phyloP scores from a whole-genome alignment of 495 filamentous ascomycete species.

The Lophiotrema nucula region DNA sequence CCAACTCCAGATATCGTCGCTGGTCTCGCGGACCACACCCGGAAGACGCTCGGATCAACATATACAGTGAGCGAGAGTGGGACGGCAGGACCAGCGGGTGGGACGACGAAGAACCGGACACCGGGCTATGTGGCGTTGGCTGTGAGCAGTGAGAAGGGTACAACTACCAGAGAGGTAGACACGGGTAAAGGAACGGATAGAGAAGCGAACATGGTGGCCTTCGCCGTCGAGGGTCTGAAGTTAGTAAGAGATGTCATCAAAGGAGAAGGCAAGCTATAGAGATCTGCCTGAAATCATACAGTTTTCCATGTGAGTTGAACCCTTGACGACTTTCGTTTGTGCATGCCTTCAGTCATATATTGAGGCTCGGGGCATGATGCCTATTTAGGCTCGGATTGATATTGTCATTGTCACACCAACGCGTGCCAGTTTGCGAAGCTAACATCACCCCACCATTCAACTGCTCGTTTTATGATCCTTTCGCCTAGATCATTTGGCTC shows the following conservation, averaged over 20 bases:
- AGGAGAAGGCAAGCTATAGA: conserved; percentile 39
- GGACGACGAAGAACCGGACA: conserved; percentile 54
- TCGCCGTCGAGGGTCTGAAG: conserved; percentile 56
- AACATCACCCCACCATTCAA: too few species aligned
- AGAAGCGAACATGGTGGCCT: conserved; percentile 60
- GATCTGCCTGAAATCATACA: too few species aligned
- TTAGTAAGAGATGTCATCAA: conserved; percentile 58
- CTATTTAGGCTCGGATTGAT: too few species aligned
- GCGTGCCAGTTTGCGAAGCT: too few species aligned
- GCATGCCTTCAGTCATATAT: too few species aligned
- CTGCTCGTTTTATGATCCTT: too few species aligned
- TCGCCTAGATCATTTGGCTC: too few species aligned
- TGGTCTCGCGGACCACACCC: conserved; percentile 55
- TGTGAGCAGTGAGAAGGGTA: conserved; percentile 50
- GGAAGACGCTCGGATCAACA: conserved; percentile 51
- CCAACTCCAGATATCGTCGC: conserved; percentile 58
- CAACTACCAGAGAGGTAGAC: conserved; percentile 52
- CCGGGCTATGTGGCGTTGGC: conserved; percentile 64
- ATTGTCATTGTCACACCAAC: too few species aligned
- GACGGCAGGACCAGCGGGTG: conserved; percentile 61
- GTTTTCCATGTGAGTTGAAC: too few species aligned
- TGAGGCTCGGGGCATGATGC: too few species aligned
- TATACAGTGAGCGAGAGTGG: conserved; percentile 59
- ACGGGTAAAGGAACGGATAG: conserved; percentile 53
- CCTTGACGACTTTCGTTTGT: too few species aligned